Base-by-base conservation (phyloP, 768 basidiomycete genomes). In the Collybia sp. region DNA sequence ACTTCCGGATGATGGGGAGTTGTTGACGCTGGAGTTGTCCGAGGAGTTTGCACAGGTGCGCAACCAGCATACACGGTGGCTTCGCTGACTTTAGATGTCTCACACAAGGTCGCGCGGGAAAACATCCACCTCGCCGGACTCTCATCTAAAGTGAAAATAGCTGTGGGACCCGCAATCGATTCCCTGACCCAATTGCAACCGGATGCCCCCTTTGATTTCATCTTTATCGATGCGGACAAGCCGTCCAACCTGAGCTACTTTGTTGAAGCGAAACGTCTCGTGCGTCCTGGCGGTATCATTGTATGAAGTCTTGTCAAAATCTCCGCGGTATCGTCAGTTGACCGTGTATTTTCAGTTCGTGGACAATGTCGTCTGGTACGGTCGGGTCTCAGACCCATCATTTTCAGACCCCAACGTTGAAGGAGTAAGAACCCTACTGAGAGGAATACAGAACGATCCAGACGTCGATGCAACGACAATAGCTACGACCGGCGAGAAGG, bases 171-270 rank as follows among this genome's bases (percentile, higher is more conserved):
- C 30, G 83, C 79, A 1, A 61, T 64, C 2, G 74, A 80, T 3
- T 71, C 75, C 0, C 65, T 87, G 36, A 63, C 61, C 17, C 67
- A 63, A 36, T 61, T 86, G 30, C 62, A 70, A 6, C 60, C 80
- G 6, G 70, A 71, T 9, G 60, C 63, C 3, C 73, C 72, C 1
- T 86, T 83, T 58, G 85, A 87, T 59, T 60, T 88, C 15, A 70
- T 71, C 2, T 88, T 87, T 68, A 83, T 86, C 50, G 85, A 87
- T 61, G 85, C 83, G 6, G 82, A 86, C 65, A 86, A 86, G 57
- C 59, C 64, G 3, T 70, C 67, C 34, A 81, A 80, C 50, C 44
- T 68, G 17, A 65, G 67, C 3, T 85, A 86, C 55, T 83, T 81
- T 63, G 64, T 59, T 1, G 73, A 85, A 49, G 77, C 76, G 0